These are phyloP conservation scores for Plasmodium falciparum DNA, from an alignment of 169 alveolate genomes.

Conservation along the genomic window DNA sequence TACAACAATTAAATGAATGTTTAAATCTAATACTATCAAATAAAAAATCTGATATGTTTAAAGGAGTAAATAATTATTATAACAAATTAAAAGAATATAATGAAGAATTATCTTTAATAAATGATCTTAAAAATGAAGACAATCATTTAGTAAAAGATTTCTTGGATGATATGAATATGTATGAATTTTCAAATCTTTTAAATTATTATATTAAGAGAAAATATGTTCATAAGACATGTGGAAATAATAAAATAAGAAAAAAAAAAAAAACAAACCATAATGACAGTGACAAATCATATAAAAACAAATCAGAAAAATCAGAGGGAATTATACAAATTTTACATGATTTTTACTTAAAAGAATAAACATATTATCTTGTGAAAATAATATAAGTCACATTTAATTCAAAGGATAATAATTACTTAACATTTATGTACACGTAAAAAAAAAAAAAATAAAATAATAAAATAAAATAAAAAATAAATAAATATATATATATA, in stretches of 20 bases:
- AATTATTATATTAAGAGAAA: conserved; percentile 14
- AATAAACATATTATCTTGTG: neutral
- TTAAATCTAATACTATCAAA: conserved; percentile 12
- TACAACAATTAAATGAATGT: conserved; percentile 24
- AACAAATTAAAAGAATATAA: conserved; percentile 24
- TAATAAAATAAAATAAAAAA: no score
- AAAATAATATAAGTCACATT: no score
- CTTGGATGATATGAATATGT: conserved; percentile 29
- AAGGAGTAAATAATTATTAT: conserved; percentile 20
- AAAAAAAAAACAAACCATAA: neutral
- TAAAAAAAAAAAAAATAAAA: no score
- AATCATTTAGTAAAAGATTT: conserved; percentile 13
- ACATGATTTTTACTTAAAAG: neutral
- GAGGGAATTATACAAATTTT: neutral
- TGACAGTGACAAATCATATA: neutral
- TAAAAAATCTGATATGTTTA: conserved; percentile 4
- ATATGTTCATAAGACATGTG: neutral
- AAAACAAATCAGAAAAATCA: neutral
- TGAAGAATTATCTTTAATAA: conserved; percentile 53
- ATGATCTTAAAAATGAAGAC: conserved; percentile 31
- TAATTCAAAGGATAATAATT: no score
- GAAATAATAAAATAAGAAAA: neutral
- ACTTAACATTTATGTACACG: no score
- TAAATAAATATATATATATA: no score
- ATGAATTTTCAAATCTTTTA: conserved; percentile 17